Evolutionary conservation across 208 protist genomes (phyloP), one percentile per base, ranked within the genome.

Genomic region (Acanthamoeba culbertsoni): DNA sequence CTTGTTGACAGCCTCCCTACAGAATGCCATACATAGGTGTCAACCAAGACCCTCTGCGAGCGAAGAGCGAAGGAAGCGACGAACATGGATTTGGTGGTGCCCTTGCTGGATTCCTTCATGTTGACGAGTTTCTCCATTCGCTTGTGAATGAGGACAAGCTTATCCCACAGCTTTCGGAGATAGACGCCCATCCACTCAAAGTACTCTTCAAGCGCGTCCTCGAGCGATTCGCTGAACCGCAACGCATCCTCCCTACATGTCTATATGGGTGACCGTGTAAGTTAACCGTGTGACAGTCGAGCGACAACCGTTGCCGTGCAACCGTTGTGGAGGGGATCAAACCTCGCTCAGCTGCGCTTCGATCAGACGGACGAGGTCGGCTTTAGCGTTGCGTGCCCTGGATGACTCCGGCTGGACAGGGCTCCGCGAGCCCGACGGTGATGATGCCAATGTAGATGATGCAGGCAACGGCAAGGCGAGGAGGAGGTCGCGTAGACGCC

Each of bases 101-200:
- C 63, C 18, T 8, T 40, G 63, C 18, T 5, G 7, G 1, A 18
- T 10, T 79, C 35, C 68, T 48, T 79, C 37, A 48, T 79, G 8
- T 31, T 33, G n/a, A 79, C 37, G 40, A 88, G 18, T 46, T 88
- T 88, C 77, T 88, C 77, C 48, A 43, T 88, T 1, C 77, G 77
- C 51, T 88, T 88, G 77, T 55, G 51, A 33, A 88, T 62, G 77
- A 88, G 42, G 42, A 55, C 43, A 7, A 88, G 77, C 77, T 62
- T 62, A 20, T 88, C 48, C 77, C 77, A 88, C 51, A 63, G 48
- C 77, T 88, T 88, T 1, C 31, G 77, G 18, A 88, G 77, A 33
- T 63, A 88, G 48, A 62, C 16, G 77, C 77, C 51, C 77, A 88
- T 88, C 77, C 77, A 88, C 77, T 62, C 77, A 88, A 88, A 88